Percentiles rank a stretch among this genome's conserved stretches.
These are phyloP conservation scores for Celoporthe dispersa DNA, from an alignment of 2,329 filamentous ascomycete species.

Conservation along the genomic window DNA sequence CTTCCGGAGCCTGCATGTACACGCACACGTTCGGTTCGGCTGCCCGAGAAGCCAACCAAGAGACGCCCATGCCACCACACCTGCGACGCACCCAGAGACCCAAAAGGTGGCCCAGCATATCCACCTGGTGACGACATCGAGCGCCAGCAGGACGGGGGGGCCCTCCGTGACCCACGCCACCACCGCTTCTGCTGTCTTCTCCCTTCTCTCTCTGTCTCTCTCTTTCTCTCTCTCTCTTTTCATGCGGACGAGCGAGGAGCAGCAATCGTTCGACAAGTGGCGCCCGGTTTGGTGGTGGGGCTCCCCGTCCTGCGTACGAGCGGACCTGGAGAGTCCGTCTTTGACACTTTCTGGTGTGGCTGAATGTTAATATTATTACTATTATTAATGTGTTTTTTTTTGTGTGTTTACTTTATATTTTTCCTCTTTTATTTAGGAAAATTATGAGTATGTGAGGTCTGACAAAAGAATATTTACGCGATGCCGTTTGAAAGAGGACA, in stretches of 20 bases:
- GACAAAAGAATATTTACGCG: neutral
- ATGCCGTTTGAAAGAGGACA: too few relatives aligned
- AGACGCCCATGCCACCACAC: slow-evolving; percentile 6
- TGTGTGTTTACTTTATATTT: neutral
- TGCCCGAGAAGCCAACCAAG: slow-evolving; percentile 26
- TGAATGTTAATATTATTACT: too few relatives aligned
- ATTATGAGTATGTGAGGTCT: too few relatives aligned
- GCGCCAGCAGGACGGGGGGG: neutral
- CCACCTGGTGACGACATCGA: slow-evolving; percentile 5
- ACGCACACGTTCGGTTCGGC: slow-evolving; percentile 20
- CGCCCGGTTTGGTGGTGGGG: too few relatives aligned
- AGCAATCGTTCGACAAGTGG: too few relatives aligned
- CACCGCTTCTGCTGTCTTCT: neutral
- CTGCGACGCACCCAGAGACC: neutral
- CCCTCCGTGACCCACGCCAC: neutral
- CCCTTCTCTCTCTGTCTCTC: too few relatives aligned
- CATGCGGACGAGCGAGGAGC: neutral
- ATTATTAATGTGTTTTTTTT: too few relatives aligned
- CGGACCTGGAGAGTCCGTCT: neutral
- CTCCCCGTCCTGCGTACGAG: neutral
- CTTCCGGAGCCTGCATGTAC: neutral
- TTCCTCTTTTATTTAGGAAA: too few relatives aligned
- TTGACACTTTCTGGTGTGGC: neutral
- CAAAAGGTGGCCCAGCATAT: neutral
- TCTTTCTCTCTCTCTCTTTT: neutral